Percentiles rank a stretch among this genome's conserved stretches.
Conservation (phyloP, 106 monocot species). For the Dendrobium officinale region DNA sequence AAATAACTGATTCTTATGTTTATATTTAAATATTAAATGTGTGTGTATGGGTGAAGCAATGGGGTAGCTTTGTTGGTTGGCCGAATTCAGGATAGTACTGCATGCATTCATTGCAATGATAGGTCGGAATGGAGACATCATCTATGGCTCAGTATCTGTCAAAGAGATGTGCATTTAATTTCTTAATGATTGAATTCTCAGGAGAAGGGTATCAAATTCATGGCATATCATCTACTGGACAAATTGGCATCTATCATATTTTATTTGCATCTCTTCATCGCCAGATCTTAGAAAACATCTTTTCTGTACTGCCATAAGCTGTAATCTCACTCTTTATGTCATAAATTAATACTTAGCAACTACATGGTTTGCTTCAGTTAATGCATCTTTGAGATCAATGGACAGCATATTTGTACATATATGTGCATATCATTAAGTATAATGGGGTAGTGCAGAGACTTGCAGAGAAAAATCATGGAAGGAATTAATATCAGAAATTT, state of each 20-base stretch:
- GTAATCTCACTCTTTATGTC: neutral
- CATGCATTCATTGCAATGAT: slow-evolving; percentile 43
- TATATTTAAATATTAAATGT: slow-evolving; percentile 4
- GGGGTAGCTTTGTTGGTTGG: slow-evolving; percentile 14
- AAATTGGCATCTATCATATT: neutral
- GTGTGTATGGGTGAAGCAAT: slow-evolving; percentile 15
- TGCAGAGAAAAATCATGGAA: too few species aligned
- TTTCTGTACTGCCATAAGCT: neutral
- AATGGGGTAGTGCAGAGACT: too few species aligned
- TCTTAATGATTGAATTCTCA: slow-evolving; percentile 11
- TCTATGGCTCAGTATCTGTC: slow-evolving; percentile 5
- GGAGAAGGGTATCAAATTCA: neutral
- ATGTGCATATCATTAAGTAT: too few species aligned
- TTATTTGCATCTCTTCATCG: neutral
- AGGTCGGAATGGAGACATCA: slow-evolving; percentile 12
- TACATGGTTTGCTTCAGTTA: neutral
- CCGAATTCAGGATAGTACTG: slow-evolving; percentile 7
- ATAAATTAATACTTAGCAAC: neutral
- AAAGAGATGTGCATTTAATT: slow-evolving; percentile 7
- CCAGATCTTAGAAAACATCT: neutral
- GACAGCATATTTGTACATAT: too few species aligned
- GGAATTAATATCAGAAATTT: too few species aligned
- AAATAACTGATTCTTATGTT: slow-evolving; percentile 1
- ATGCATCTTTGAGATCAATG: too few species aligned
- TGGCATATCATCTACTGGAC: neutral